phyloP scores from a whole-genome alignment of 1,284 basidiomycete genomes.

The Pascua guehoae region DNA sequence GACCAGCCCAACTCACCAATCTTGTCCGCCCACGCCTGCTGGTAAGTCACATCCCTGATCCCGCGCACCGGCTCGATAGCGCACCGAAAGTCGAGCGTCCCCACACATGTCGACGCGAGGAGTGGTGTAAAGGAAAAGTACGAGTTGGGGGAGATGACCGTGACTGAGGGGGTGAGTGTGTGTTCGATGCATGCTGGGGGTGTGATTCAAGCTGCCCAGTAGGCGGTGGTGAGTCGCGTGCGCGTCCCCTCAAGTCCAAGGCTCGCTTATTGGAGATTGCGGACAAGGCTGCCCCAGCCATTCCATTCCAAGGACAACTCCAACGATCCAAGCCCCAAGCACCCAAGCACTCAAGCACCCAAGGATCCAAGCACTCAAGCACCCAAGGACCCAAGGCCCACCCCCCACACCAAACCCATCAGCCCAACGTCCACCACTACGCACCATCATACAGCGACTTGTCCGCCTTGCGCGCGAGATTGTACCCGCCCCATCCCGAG shows the following conservation, averaged over 20 bases:
- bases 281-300: no score
- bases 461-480: slow-evolving; percentile 52
- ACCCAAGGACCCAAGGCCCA: no score
- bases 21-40: slow-evolving; percentile 50
- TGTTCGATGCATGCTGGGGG: neutral
- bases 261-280: no score
- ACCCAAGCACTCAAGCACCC: no score
- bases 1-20: slow-evolving; percentile 42
- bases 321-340: no score
- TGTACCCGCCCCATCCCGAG: slow-evolving; percentile 80
- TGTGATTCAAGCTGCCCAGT: neutral
- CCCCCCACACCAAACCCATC: no score
- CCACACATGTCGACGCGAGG: slow-evolving; percentile 70
- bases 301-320: no score
- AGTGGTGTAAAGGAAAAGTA: slow-evolving; percentile 83
- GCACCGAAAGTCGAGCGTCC: slow-evolving; percentile 74
- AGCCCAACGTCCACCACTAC: slow-evolving; percentile 1
- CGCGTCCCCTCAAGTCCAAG: neutral
- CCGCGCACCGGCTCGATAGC: slow-evolving; percentile 71
- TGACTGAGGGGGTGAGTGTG: slow-evolving; percentile 51
- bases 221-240: neutral
- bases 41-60: slow-evolving; percentile 32
- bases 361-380: no score
- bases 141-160: slow-evolving; percentile 66
- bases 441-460: slow-evolving; percentile 38